Percentiles rank a stretch among this genome's conserved stretches.
Evolutionary conservation across 176 grass and related monocot species (phyloP).

Genomic region (Carex kokanica): DNA sequence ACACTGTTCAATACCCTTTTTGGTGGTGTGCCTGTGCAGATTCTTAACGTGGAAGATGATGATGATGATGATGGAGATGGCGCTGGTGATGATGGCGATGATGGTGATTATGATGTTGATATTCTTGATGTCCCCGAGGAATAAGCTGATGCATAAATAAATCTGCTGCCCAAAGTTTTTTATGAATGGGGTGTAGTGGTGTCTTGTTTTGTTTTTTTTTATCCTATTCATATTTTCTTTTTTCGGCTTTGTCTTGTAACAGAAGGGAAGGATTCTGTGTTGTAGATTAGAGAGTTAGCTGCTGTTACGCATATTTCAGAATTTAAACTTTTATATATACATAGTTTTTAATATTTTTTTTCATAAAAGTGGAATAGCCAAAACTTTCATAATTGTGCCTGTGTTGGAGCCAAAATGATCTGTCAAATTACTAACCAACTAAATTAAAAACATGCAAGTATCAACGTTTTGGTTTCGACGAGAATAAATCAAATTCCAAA

Average conservation of each 20-base stretch:
- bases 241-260: not conserved
- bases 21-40: constrained; percentile 21
- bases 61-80: constrained; percentile 21
- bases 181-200: not conserved
- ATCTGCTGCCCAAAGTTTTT: constrained; percentile 8
- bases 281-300: constrained; percentile 12
- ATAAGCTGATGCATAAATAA: constrained; percentile 6
- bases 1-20: not conserved
- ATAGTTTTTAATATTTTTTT: not conserved
- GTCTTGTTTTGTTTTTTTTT: not conserved
- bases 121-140: constrained; percentile 11
- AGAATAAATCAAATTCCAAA: not conserved
- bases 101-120: constrained; percentile 17
- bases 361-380: not conserved
- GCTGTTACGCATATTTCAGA: not conserved
- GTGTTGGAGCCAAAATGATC: not conserved
- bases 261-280: not conserved
- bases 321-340: not conserved
- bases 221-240: not conserved
- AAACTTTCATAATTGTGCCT: not conserved
- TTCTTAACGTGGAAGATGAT: constrained; percentile 12
- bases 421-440: not conserved
- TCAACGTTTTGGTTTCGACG: not conserved
- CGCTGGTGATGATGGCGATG: not conserved
- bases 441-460: not conserved